Evolutionary conservation across 768 basidiomycete genomes (phyloP).

Genomic region (Cystobasidium ongulense): DNA sequence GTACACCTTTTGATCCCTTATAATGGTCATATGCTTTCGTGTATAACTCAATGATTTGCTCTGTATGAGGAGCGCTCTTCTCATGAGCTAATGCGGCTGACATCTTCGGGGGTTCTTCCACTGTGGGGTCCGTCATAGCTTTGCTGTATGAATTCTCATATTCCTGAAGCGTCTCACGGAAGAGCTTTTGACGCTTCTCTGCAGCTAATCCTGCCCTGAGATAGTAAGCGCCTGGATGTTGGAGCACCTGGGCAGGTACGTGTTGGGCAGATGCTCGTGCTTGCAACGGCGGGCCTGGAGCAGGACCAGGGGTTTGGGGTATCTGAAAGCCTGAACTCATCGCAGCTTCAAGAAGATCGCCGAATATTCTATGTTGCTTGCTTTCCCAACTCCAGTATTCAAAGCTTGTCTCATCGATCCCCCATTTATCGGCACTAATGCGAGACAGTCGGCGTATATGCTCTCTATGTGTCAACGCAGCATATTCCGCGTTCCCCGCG

Average conservation of each 20-base stretch:
- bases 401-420: slow-evolving; percentile 90
- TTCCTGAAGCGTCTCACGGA: slow-evolving; percentile 54
- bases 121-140: neutral
- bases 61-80: slow-evolving; percentile 80
- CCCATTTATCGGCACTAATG: slow-evolving; percentile 74
- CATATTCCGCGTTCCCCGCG: slow-evolving; percentile 71
- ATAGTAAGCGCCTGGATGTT: slow-evolving; percentile 89
- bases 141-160: slow-evolving; percentile 50
- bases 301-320: slow-evolving; percentile 40
- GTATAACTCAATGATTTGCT: slow-evolving; percentile 80
- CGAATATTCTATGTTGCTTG: slow-evolving; percentile 79
- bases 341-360: slow-evolving; percentile 81
- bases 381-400: slow-evolving; percentile 98
- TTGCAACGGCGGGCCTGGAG: slow-evolving; percentile 4
- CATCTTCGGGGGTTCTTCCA: slow-evolving; percentile 16
- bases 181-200: slow-evolving; percentile 63
- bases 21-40: slow-evolving; percentile 90
- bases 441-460: slow-evolving; percentile 80
- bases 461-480: slow-evolving; percentile 70
- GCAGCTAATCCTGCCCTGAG: slow-evolving; percentile 80
- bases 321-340: slow-evolving; percentile 40
- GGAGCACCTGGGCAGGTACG: slow-evolving; percentile 72
- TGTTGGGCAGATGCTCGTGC: slow-evolving; percentile 45
- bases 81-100: slow-evolving; percentile 70
- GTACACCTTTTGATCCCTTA: slow-evolving; percentile 59